Percentiles rank a stretch among this genome's conserved stretches.
These are phyloP conservation scores for Diaporthe batatas DNA, from an alignment of 2,329 filamentous ascomycete species.

Conservation along the genomic window DNA sequence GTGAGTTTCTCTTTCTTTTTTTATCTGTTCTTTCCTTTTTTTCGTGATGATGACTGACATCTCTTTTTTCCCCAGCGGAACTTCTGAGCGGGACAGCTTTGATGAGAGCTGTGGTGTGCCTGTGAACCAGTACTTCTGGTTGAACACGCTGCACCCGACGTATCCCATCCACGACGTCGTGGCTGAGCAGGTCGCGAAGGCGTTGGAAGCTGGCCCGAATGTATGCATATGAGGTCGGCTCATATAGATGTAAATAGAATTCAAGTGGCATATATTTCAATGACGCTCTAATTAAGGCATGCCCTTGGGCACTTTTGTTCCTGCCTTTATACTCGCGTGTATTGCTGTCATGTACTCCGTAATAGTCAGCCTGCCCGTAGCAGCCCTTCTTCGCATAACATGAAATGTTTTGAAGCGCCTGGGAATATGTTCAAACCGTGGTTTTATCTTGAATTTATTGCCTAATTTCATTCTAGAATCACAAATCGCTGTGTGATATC, in stretches of 20 bases:
- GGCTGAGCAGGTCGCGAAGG: constrained; percentile 61
- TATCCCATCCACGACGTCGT: constrained; percentile 72
- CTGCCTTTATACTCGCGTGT: too few species aligned
- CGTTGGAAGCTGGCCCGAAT: constrained; percentile 55
- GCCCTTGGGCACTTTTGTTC: too few species aligned
- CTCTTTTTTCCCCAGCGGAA: constrained; percentile 57
- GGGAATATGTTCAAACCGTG: too few species aligned
- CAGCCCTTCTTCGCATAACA: too few species aligned
- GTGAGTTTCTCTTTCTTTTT: constrained; percentile 51
- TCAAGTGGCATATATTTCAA: background rate
- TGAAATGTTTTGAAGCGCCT: too few species aligned
- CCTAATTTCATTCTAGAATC: too few species aligned
- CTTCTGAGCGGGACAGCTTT: constrained; percentile 56
- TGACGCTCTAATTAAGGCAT: too few species aligned
- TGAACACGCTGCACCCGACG: constrained; percentile 74
- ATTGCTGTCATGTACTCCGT: too few species aligned
- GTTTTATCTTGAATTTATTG: too few species aligned
- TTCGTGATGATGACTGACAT: constrained; percentile 16
- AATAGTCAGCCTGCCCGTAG: too few species aligned
- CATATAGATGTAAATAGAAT: constrained; percentile 1
- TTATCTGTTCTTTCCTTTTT: background rate
- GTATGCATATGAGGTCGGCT: constrained; percentile 47
- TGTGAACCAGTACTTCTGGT: constrained; percentile 75
- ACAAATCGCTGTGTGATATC: background rate
- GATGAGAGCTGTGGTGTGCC: constrained; percentile 63